Base-by-base conservation (phyloP, 441 rosid genomes). In the Populus hybrid region DNA sequence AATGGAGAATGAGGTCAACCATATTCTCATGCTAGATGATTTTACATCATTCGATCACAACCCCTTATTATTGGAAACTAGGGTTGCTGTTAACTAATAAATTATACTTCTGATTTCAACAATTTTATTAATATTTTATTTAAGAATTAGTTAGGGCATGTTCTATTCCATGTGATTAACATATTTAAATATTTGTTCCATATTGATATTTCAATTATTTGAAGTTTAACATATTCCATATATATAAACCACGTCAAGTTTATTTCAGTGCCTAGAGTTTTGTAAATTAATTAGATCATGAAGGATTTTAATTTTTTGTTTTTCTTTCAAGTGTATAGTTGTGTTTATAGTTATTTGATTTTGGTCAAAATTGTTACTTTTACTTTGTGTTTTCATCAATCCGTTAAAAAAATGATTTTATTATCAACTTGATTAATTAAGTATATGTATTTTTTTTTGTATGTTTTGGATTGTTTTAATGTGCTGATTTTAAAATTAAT, bases 111-210 rank as follows among this genome's bases (percentile, higher is more conserved):
- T 36, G 26, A 46, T 69, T 65, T 42, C 10, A 21, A 6, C 20
- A 20, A 50, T 65, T 7, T 21, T 35, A 24, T 24, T 10, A 1
- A 6, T 20, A 1, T 1, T 35, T 69, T 21, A 26, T 16, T 2
- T 63, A 34, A 8, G 50, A 74, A 40, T 28, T 42, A 32, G 28
- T 18, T 21, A 40, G 24, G 65, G 68, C 81, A 81, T 83, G 84
- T 79, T 79, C 84, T 72, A 28, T 66, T 30, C 71, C 85, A 82
- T 85, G 85, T 80, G 87, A 61, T 67, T 71, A 71, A 24, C 57
- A 70, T 28, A 70, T 50, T 50, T 69, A 66, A 75, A 67, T 67
- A 66, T 8, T 66, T 16, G 71, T 80, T 61, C 9, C 34, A 80
- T 69, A 23, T 46, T 28, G 26, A 30, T 50, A 65, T 72, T 42